phyloP scores from a whole-genome alignment of 345 rosid genomes.

The Syzygium jambos region DNA sequence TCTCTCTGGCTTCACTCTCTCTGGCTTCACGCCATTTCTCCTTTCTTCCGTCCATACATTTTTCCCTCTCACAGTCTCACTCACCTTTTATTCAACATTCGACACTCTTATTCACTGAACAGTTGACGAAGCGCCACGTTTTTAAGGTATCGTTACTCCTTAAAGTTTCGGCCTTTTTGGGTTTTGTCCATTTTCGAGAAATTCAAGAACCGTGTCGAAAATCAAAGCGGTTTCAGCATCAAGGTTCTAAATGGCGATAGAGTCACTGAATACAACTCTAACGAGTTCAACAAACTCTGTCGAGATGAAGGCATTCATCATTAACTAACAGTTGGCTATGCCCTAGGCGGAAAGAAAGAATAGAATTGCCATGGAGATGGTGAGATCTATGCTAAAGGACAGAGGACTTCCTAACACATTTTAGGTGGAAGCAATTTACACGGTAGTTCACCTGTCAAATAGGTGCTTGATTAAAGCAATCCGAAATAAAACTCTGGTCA shows the following conservation, averaged over 20 bases:
- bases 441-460: neutral
- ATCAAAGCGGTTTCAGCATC: neutral
- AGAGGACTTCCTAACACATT: neutral
- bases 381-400: neutral
- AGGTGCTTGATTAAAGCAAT: neutral
- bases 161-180: neutral
- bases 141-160: neutral
- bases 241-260: neutral
- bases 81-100: neutral
- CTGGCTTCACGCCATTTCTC: neutral
- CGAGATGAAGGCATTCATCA: neutral
- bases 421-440: neutral
- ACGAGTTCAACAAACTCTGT: neutral
- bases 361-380: neutral
- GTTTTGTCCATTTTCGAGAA: neutral
- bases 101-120: neutral
- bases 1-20: neutral
- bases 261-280: neutral
- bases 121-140: neutral
- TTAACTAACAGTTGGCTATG: too few species aligned
- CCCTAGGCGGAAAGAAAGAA: neutral
- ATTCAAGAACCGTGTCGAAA: neutral
- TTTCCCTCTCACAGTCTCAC: neutral
- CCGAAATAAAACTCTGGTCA: neutral
- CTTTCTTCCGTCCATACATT: neutral